Evolutionary conservation across 2,329 filamentous ascomycete species (phyloP).

Genomic region (Cordyceps tenuipes): DNA sequence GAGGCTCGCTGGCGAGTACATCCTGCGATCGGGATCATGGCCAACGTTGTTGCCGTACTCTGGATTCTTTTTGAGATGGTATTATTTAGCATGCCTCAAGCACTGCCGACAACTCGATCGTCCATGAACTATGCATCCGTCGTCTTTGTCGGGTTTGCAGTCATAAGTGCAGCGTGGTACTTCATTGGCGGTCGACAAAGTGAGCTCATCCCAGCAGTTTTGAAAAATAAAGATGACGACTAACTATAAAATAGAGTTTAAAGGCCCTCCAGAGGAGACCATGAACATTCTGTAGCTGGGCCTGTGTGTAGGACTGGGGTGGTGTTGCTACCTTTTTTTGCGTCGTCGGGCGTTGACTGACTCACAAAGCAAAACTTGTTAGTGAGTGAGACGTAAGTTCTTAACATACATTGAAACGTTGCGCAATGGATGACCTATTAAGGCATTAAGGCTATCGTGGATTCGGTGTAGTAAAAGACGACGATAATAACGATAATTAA

Average conservation of each 20-base stretch:
- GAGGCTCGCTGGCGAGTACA: constrained; percentile 21
- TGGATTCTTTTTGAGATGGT: constrained; percentile 47
- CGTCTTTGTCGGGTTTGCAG: constrained; percentile 45
- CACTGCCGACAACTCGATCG: constrained; percentile 35
- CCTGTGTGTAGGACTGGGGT: too few species aligned
- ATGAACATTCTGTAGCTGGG: too few species aligned
- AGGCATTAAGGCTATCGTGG: too few species aligned
- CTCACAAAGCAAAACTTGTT: too few species aligned
- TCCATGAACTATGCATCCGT: constrained; percentile 51
- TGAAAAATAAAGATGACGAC: not conserved
- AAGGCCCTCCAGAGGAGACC: not conserved
- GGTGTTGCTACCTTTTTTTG: too few species aligned
- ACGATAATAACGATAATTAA: too few species aligned
- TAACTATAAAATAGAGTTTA: not conserved
- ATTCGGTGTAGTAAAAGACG: too few species aligned
- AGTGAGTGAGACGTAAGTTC: too few species aligned
- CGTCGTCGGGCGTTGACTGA: too few species aligned
- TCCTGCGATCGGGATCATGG: not conserved
- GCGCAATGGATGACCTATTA: too few species aligned
- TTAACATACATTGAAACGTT: too few species aligned
- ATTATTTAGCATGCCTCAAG: constrained; percentile 45
- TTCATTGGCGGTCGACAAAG: not conserved
- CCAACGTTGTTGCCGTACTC: constrained; percentile 24
- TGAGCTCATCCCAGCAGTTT: not conserved
- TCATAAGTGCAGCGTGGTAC: constrained; percentile 41